These are phyloP conservation scores for Verticillium dahliae DNA, from an alignment of 2,329 filamentous ascomycete genomes.

Conservation along the genomic window DNA sequence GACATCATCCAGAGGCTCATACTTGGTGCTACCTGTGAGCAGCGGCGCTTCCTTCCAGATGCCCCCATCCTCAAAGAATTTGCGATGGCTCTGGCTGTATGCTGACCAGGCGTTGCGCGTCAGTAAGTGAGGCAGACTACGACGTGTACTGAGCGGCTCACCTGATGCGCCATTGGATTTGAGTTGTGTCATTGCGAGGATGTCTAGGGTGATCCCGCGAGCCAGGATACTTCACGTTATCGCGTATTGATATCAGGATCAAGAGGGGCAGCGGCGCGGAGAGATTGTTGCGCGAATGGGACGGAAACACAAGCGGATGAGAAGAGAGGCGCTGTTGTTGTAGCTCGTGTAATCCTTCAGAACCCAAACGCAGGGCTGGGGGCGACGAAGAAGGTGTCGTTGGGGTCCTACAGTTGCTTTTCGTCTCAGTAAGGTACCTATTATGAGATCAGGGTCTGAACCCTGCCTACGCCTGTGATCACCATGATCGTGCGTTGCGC, in stretches of 20 bases:
- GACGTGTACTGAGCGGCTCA: neutral
- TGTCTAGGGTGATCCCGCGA: neutral
- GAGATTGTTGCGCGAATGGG: neutral
- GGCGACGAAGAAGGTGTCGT: neutral
- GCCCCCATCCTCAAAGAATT: slow-evolving; percentile 52
- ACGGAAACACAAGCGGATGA: neutral
- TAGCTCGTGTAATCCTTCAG: neutral
- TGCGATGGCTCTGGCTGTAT: slow-evolving; percentile 20
- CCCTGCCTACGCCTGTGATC: neutral
- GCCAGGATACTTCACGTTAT: neutral
- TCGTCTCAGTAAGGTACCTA: neutral
- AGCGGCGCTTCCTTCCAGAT: slow-evolving; percentile 68
- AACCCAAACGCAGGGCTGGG: neutral
- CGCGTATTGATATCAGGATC: neutral
- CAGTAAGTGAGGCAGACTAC: neutral
- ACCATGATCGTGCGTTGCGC: neutral
- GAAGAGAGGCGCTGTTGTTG: neutral
- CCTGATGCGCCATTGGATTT: slow-evolving; percentile 1
- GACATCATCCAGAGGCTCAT: slow-evolving; percentile 60
- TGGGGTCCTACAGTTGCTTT: too few species aligned
- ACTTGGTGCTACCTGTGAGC: slow-evolving; percentile 63
- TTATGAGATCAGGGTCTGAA: neutral
- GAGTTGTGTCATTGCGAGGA: neutral
- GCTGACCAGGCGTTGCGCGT: slow-evolving; percentile 3
- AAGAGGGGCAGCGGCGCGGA: neutral